Evolutionary conservation across 2,329 filamentous ascomycete genomes (phyloP), one percentile per base, ranked within the genome.

Genomic region (Aspergillus oerlinghausenensis): DNA sequence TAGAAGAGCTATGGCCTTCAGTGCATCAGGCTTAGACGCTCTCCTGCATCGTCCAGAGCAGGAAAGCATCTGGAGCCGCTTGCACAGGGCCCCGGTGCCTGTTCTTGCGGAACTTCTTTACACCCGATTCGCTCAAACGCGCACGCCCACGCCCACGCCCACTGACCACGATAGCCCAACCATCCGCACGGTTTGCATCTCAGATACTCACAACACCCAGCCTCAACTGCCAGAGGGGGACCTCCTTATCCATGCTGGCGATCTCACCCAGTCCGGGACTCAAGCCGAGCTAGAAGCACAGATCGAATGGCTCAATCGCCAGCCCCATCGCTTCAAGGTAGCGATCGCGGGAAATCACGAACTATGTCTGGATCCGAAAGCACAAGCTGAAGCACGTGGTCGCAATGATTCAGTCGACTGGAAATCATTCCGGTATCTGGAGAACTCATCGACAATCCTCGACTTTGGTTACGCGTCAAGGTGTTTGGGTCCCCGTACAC

Each of bases 271-370:
- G 63, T 77, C 76, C 4, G 92, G 92, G 19, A 86, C 84, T 4
- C 80, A 82, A 0, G 73, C 77, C 3, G 87, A 90, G 59, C 84
- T 96, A 45, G 88, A 95, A 73, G 76, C 74, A 14, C 87, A 92
- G 67, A 77, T 96, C 49, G 82, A 91, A 73, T 96, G 90, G 90
- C 78, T 96, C 21, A 80, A 78, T 35, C 74, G 77, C 1, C 81
- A 88, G 19, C 87, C 89, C 0, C 90, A 95, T 68, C 73, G 75
- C 43, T 81, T 91, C 70, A 95, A 96, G 72, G 78, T 96, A 14
- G 81, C 92, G 17, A 84, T 96, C 32, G 84, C 85, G 14, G 92
- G 92, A 0, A 96, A 96, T 68, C 92, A 96, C 69, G 92, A 96
- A 65, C 84, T 84, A 60, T 90, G 84, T 75, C 87, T 95, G 56